Evolutionary conservation across 2,329 filamentous ascomycete genomes (phyloP).

Genomic region (Aureobasidium subglaciale): DNA sequence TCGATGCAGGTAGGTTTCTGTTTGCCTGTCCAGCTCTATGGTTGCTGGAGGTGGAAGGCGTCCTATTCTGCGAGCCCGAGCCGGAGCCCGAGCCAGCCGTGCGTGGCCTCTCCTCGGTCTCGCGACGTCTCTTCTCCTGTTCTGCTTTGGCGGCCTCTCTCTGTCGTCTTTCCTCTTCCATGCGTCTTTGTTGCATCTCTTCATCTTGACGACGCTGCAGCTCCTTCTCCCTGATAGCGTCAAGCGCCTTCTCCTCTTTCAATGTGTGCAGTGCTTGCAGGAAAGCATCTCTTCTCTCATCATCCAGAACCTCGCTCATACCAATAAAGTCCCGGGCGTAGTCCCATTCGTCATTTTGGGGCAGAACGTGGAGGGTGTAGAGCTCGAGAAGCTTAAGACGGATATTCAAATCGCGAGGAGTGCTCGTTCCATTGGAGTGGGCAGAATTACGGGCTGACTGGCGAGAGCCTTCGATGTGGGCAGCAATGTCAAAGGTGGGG

Average conservation of each 20-base stretch:
- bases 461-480: conserved; percentile 49
- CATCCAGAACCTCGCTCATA: conserved; percentile 79
- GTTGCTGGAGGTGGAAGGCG: conserved; percentile 3
- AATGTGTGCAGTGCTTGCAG: conserved; percentile 76
- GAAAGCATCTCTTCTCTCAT: conserved; percentile 84
- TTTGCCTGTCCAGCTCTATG: neutral
- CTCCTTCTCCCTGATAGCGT: conserved; percentile 58
- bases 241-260: conserved; percentile 72
- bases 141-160: conserved; percentile 32
- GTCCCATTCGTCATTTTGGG: conserved; percentile 91
- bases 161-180: conserved; percentile 30
- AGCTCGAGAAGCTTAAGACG: conserved; percentile 89
- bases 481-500: conserved; percentile 63
- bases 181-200: conserved; percentile 38
- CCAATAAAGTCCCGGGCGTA: conserved; percentile 88
- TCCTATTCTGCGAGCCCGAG: neutral
- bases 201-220: conserved; percentile 54
- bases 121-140: conserved; percentile 34
- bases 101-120: conserved; percentile 25
- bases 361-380: conserved; percentile 90
- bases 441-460: conserved; percentile 23
- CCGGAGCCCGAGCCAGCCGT: too few relatives aligned
- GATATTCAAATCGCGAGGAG: conserved; percentile 74
- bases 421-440: conserved; percentile 50
- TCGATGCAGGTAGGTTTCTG: conserved; percentile 9